These are phyloP conservation scores for Gardenia jasminoides DNA, from an alignment of 257 asterid species.

Conservation along the genomic window DNA sequence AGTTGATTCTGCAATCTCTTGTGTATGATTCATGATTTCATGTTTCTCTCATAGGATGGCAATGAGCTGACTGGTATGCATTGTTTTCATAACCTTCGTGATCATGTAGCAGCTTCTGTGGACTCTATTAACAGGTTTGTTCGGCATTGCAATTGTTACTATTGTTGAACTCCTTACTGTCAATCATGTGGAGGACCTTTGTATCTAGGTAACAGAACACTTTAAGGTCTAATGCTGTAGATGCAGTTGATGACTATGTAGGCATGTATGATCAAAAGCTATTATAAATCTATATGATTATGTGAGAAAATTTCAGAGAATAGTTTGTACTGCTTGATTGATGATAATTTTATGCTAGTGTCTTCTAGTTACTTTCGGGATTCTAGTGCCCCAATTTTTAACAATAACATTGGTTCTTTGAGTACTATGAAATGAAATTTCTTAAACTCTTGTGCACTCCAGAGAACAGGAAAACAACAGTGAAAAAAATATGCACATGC, in stretches of 20 bases:
- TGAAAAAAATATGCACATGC: no score
- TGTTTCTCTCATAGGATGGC: conserved; percentile 55
- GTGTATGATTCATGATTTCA: neutral
- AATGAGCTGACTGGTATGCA: conserved; percentile 93
- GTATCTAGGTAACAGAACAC: neutral
- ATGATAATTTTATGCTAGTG: neutral
- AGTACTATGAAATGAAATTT: neutral
- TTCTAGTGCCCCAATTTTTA: neutral
- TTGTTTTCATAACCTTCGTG: conserved; percentile 95
- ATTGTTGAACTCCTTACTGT: neutral
- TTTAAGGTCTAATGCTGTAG: neutral
- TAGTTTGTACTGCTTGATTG: neutral
- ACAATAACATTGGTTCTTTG: neutral
- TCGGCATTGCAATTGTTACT: conserved; percentile 21
- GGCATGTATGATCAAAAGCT: neutral
- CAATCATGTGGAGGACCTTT: neutral
- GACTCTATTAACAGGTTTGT: conserved; percentile 95
- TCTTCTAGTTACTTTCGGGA: neutral
- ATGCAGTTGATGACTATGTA: neutral
- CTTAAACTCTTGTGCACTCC: neutral
- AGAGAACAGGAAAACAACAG: neutral
- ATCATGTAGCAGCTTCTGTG: conserved; percentile 67
- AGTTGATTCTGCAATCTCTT: neutral
- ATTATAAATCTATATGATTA: neutral
- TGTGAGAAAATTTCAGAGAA: neutral